These are phyloP conservation scores for Penicillium pulvis DNA, from an alignment of 495 filamentous ascomycete genomes.

Conservation along the genomic window DNA sequence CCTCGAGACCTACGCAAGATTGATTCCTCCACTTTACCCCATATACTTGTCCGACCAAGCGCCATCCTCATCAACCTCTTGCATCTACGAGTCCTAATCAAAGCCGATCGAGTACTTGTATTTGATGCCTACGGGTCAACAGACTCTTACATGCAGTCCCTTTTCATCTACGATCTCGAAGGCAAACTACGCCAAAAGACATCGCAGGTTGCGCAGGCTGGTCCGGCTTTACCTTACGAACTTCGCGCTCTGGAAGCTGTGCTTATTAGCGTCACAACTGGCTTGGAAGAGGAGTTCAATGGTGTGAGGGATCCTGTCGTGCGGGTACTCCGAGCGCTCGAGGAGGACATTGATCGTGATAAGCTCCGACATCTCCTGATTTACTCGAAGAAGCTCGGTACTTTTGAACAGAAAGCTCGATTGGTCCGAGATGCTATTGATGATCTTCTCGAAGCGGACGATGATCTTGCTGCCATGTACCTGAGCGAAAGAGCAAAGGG, in stretches of 20 bases:
- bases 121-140: slow-evolving; percentile 96
- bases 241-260: slow-evolving; percentile 61
- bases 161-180: slow-evolving; percentile 91
- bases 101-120: slow-evolving; percentile 87
- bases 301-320: slow-evolving; percentile 90
- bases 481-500: slow-evolving; percentile 81
- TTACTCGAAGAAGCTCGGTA: slow-evolving; percentile 91
- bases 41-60: slow-evolving; percentile 91
- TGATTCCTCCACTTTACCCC: slow-evolving; percentile 95
- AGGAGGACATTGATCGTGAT: slow-evolving; percentile 96
- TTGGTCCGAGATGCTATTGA: slow-evolving; percentile 94
- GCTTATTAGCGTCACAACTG: slow-evolving; percentile 69
- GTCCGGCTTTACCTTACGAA: slow-evolving; percentile 62
- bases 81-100: slow-evolving; percentile 91
- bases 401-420: slow-evolving; percentile 95
- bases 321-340: slow-evolving; percentile 80
- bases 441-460: slow-evolving; percentile 95
- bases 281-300: slow-evolving; percentile 90
- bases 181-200: slow-evolving; percentile 62
- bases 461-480: slow-evolving; percentile 95
- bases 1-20: slow-evolving; percentile 97
- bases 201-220: slow-evolving; percentile 44
- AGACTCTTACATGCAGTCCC: slow-evolving; percentile 90
- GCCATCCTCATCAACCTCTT: slow-evolving; percentile 94
- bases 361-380: slow-evolving; percentile 88